phyloP scores from a whole-genome alignment of 108 stramenopile species.

The Fragilariopsis cylindrus region DNA sequence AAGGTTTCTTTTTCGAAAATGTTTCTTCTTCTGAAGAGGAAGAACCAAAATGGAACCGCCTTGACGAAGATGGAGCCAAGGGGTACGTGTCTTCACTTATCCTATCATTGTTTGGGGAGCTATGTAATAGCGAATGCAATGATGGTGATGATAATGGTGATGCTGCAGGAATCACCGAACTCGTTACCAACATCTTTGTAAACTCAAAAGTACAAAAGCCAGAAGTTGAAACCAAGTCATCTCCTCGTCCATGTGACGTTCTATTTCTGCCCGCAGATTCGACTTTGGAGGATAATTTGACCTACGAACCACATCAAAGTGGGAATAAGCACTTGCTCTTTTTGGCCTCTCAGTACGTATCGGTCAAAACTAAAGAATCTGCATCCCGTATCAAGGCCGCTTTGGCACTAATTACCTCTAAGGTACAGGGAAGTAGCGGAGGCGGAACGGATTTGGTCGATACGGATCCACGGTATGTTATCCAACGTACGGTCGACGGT shows the following conservation, averaged over 20 bases:
- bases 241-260: constrained; percentile 43
- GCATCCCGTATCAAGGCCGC: constrained; percentile 37
- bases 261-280: constrained; percentile 33
- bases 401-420: constrained; percentile 28
- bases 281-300: constrained; percentile 30
- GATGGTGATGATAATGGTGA: not conserved
- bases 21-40: not conserved
- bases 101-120: not conserved
- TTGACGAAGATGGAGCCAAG: constrained; percentile 27
- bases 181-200: constrained; percentile 16
- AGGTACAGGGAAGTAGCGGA: constrained; percentile 30
- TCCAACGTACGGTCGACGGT: constrained; percentile 18
- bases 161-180: not conserved
- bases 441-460: constrained; percentile 24
- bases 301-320: constrained; percentile 39
- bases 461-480: constrained; percentile 32
- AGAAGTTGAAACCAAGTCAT: constrained; percentile 19
- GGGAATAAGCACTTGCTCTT: constrained; percentile 49
- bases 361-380: constrained; percentile 26
- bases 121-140: too few relatives aligned
- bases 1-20: constrained; percentile 35
- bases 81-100: not conserved
- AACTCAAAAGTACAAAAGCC: not conserved
- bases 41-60: not conserved
- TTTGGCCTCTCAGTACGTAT: constrained; percentile 43